Conservation (phyloP, 1,284 basidiomycete species). For the Heterobasidion occidentale region DNA sequence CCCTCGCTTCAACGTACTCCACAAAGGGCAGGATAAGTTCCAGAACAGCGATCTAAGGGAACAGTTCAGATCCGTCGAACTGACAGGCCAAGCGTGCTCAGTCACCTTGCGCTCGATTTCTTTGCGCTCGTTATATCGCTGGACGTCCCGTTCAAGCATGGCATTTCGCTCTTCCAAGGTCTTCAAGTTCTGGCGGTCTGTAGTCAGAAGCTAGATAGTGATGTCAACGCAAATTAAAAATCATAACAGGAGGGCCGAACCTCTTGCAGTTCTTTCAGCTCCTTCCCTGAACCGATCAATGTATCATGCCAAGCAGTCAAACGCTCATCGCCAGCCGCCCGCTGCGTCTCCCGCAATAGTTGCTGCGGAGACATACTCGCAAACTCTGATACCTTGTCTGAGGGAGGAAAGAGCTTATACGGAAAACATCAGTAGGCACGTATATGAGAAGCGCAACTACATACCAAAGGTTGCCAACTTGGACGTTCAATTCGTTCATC, state of each 20-base stretch:
- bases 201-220: slow-evolving; percentile 35
- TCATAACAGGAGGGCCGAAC: slow-evolving; percentile 24
- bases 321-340: slow-evolving; percentile 79
- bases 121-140: slow-evolving; percentile 65
- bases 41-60: slow-evolving; percentile 50
- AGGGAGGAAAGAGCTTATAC: slow-evolving; percentile 81
- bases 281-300: slow-evolving; percentile 63
- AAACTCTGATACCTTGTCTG: slow-evolving; percentile 95
- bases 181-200: slow-evolving; percentile 49
- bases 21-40: slow-evolving; percentile 62
- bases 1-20: slow-evolving; percentile 54
- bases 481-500: slow-evolving; percentile 78
- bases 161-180: slow-evolving; percentile 72
- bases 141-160: slow-evolving; percentile 72
- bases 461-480: slow-evolving; percentile 92
- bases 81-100: background rate
- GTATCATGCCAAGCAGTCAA: slow-evolving; percentile 80
- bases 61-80: background rate
- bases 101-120: slow-evolving; percentile 57
- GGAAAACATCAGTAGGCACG: background rate
- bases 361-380: slow-evolving; percentile 84
- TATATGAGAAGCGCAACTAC: slow-evolving; percentile 1
- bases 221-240: background rate
- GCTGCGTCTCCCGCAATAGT: slow-evolving; percentile 85
- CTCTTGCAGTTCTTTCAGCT: slow-evolving; percentile 42